Percentiles rank a stretch among this genome's conserved stretches.
These are phyloP conservation scores for Colletotrichum aenigma DNA, from an alignment of 2,329 filamentous ascomycete genomes.

Conservation along the genomic window DNA sequence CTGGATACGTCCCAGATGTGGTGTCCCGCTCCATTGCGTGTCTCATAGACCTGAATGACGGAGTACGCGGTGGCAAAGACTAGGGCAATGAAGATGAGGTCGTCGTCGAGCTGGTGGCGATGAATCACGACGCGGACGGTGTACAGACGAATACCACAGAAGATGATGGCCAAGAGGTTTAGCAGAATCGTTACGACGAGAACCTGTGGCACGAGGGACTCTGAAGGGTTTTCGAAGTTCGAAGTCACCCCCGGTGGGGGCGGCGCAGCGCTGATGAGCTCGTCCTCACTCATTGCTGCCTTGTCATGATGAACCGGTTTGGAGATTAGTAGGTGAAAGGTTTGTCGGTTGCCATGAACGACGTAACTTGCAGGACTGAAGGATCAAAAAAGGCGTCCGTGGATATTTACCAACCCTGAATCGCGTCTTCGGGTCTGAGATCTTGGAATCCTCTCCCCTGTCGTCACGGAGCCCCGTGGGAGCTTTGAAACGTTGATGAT, in stretches of 20 bases:
- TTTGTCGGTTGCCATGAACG: neutral
- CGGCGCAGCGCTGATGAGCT: neutral
- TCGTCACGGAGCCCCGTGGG: neutral
- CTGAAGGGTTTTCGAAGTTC: slow-evolving; percentile 6
- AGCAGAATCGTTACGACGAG: slow-evolving; percentile 7
- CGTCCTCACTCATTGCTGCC: neutral
- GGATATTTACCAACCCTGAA: neutral
- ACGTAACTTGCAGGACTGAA: neutral
- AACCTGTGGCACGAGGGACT: slow-evolving; percentile 17
- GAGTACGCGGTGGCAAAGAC: slow-evolving; percentile 12
- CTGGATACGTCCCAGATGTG: slow-evolving; percentile 11
- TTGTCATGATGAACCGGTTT: neutral
- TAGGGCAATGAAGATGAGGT: slow-evolving; percentile 11
- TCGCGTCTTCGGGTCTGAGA: neutral
- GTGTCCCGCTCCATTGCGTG: slow-evolving; percentile 3
- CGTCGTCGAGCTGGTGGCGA: slow-evolving; percentile 10
- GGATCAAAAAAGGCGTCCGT: neutral
- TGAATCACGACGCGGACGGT: slow-evolving; percentile 8
- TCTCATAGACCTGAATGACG: slow-evolving; percentile 11
- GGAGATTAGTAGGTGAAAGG: neutral
- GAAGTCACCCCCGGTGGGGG: slow-evolving; percentile 5
- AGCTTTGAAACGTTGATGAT: slow-evolving; percentile 1
- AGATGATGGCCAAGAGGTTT: slow-evolving; percentile 12
- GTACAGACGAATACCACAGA: slow-evolving; percentile 13
- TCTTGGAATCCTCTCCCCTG: neutral